Base-by-base conservation (phyloP, 306 rosid species). In the Cicer bijugum region DNA sequence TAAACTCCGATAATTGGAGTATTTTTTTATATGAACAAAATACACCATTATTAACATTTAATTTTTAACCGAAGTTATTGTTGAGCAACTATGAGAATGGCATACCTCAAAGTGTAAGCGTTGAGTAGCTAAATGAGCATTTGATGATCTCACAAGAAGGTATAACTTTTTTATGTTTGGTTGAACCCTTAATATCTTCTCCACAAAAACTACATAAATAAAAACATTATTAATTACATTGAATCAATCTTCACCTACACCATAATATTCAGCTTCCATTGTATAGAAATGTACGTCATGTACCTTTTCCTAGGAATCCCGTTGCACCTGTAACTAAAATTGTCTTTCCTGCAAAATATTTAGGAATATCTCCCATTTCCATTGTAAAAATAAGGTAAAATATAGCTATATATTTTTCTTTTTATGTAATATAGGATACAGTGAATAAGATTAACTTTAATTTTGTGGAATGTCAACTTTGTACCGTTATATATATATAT, bases 171-270 rank as follows among this genome's bases (percentile, higher is more conserved):
- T 88, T 63, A 88, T 83, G 6, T 88, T 70, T 2, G 92, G 91
- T 44, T 90, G 88, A 72, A 80, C 78, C 57, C 96, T 81, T 20
- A 90, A 72, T 63, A 88, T 64, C 81, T 90, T 90, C 80, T 90
- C 96, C 62, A 82, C 77, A 60, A 90, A 76, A 75, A 56, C 80
- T 76, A n/a, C 37, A 4, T 4, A 50, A 4, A 5, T 8, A 9
- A 4, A 20, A 20, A 20, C 33, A 69, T 4, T 51, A 37, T 16
- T 16, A 3, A 52, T 23, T 23, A 23, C 3, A 23, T 23, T 23
- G 4, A 23, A 23, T 2, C 33, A 23, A 23, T 23, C 33, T 23
- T 23, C 33, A 23, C 3, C 33, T 2, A 23, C 33, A 0, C 33
- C 4, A 2, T 23, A 23, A 23, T 23, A 23, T 7, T 17, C 19